Percentiles rank a stretch among this genome's conserved stretches.
Evolutionary conservation across 1,284 basidiomycete genomes (phyloP).

Genomic region (Moesziomyces parantarcticus): DNA sequence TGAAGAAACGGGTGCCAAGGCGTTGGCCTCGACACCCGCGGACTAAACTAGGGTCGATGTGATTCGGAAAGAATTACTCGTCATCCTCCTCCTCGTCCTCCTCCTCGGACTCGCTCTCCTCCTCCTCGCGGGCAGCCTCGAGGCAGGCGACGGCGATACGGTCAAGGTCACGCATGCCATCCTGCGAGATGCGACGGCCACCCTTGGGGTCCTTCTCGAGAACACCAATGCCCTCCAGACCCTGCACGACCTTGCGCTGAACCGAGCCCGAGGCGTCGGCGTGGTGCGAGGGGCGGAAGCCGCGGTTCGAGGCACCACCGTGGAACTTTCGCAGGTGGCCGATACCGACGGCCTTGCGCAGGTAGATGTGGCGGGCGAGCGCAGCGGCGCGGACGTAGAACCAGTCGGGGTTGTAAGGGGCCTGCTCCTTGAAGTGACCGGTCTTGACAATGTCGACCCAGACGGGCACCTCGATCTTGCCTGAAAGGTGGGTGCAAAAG

Average conservation of each 20-base stretch:
- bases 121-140: conserved; percentile 85
- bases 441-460: conserved; percentile 99
- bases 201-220: conserved; percentile 91
- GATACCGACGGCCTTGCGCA: conserved; percentile 97
- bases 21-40: no score
- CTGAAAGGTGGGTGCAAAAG: conserved; percentile 47
- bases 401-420: conserved; percentile 99
- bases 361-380: conserved; percentile 98
- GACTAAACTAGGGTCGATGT: neutral
- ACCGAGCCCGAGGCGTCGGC: conserved; percentile 80
- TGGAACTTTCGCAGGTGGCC: conserved; percentile 96
- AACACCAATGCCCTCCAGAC: conserved; percentile 98
- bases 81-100: conserved; percentile 73
- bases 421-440: conserved; percentile 95
- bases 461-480: conserved; percentile 96
- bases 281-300: conserved; percentile 93
- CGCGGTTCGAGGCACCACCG: conserved; percentile 89
- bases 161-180: conserved; percentile 95
- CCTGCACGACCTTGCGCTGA: conserved; percentile 80
- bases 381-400: conserved; percentile 99
- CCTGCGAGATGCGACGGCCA: conserved; percentile 94
- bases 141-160: conserved; percentile 97
- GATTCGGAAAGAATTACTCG: conserved; percentile 47
- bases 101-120: conserved; percentile 87
- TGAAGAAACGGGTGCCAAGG: neutral